Evolutionary conservation across 176 grass and related monocot species (phyloP).

Genomic region (Rhynchospora breviuscula): DNA sequence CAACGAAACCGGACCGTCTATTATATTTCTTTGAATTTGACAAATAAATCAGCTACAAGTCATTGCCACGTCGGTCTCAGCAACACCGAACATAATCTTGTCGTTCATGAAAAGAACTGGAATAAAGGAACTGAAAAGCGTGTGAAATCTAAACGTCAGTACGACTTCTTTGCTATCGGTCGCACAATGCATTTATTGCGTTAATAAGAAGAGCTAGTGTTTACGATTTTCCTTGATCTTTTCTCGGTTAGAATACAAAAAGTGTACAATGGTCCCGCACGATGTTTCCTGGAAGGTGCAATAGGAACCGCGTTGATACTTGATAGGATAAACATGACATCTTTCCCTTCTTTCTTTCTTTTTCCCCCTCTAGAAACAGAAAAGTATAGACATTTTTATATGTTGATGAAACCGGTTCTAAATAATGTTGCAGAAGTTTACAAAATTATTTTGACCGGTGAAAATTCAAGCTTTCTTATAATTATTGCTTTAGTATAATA

Average conservation of each 20-base stretch:
- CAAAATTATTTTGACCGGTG: background rate
- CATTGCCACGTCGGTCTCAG: background rate
- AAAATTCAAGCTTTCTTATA: background rate
- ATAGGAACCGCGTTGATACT: too few relatives aligned
- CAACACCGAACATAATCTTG: background rate
- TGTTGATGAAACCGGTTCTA: background rate
- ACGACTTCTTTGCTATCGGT: background rate
- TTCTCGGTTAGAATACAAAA: background rate
- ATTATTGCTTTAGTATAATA: background rate
- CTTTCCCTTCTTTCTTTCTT: background rate
- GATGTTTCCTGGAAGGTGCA: background rate
- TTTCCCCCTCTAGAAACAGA: background rate
- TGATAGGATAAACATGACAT: background rate
- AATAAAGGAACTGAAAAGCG: background rate
- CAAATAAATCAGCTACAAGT: background rate
- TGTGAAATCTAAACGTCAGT: background rate
- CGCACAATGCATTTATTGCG: background rate
- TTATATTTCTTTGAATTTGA: background rate
- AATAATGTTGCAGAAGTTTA: background rate
- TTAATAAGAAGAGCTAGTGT: background rate
- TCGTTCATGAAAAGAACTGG: background rate
- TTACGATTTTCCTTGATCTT: background rate
- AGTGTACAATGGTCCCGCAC: background rate
- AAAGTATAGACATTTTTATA: background rate
- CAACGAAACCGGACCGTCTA: background rate